Conservation (phyloP, 805 yeast species). For the Cyberlindnera maclurae region DNA sequence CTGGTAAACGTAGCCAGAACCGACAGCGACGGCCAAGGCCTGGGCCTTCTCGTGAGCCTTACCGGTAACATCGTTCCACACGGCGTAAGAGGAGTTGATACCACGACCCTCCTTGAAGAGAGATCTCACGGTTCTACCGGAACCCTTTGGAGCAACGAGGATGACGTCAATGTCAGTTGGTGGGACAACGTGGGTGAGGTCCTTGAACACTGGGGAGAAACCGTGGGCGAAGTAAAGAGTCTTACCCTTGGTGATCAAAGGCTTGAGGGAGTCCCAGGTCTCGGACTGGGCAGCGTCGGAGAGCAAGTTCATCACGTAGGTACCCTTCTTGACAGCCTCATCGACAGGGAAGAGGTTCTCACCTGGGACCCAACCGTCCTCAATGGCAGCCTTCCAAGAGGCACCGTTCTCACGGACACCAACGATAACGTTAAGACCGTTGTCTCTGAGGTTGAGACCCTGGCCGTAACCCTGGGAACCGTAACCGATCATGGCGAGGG, state of each 20-base stretch:
- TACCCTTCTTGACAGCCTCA: constrained; percentile 90
- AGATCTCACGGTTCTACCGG: constrained; percentile 99
- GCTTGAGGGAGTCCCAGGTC: constrained; percentile 86
- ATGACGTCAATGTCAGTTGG: constrained; percentile 94
- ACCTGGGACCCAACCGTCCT: constrained; percentile 99
- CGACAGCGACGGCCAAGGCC: constrained; percentile 98
- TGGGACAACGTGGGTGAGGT: constrained; percentile 91
- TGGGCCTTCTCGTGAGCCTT: constrained; percentile 98
- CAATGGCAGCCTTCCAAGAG: constrained; percentile 98
- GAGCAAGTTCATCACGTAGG: constrained; percentile 93
- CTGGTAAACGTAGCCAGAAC: constrained; percentile 99
- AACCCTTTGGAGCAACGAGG: constrained; percentile 99
- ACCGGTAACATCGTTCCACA: constrained; percentile 98
- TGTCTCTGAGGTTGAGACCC: constrained; percentile 98
- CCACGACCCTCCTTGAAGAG: constrained; percentile 99
- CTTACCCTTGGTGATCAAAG: constrained; percentile 92
- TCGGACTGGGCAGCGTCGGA: constrained; percentile 99
- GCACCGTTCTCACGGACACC: constrained; percentile 99
- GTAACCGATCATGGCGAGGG: constrained; percentile 96
- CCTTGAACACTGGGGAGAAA: constrained; percentile 98
- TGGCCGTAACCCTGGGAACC: constrained; percentile 99
- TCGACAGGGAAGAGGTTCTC: constrained; percentile 91
- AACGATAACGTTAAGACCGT: constrained; percentile 93
- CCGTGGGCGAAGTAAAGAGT: constrained; percentile 99
- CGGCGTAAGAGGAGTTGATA: constrained; percentile 99